Base-by-base conservation (phyloP, 331 rosid species). In the Erythrophleum ivorense region DNA sequence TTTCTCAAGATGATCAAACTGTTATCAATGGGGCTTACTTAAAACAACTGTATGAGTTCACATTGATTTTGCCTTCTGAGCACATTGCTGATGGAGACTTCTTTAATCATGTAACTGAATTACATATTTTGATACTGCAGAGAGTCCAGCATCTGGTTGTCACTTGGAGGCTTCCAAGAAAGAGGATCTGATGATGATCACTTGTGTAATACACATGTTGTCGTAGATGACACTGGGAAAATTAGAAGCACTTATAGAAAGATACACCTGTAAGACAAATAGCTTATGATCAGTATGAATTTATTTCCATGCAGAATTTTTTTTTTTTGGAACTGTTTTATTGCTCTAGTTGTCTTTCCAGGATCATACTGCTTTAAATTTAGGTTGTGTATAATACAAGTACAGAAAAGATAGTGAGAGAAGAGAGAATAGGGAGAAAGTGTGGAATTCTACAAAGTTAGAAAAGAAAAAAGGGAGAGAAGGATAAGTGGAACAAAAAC, bases 161-260 rank as follows among this genome's bases (percentile, higher is more conserved):
- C 99, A 55, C 97, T 95, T 46, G 99, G 99, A 66, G 99, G 99
- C 71, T 95, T 95, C 80, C 99, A 95, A 75, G 97, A 91, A 74
- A 95, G 73, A 81, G 99, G 91, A 78, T 85, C 92, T 40, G 98
- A 93, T 81, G 94, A 91, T 53, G 71, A 88, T 54, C 98, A 88
- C 83, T 84, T 91, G 89, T 86, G 65, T 62, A 95, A 95, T 84
- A 92, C 98, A 4, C 99, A 95, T 50, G 90, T 95, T 81, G 74
- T 95, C 12, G 87, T 95, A 16, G 99, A 95, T 74, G 90, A 93
- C 79, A 70, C 75, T 19, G 99, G 99, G 62, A 88, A 83, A 72
- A 90, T 95, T 83, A 90, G 45, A 83, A 89, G 87, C 85, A 82
- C 90, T 84, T 95, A 90, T 8, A 85, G 89, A 81, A 95, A 95